Percentiles rank a stretch among this genome's conserved stretches.
These are phyloP conservation scores for Entophlyctis luteolus DNA, from an alignment of 192 early-diverging fungal genomes.

Conservation along the genomic window DNA sequence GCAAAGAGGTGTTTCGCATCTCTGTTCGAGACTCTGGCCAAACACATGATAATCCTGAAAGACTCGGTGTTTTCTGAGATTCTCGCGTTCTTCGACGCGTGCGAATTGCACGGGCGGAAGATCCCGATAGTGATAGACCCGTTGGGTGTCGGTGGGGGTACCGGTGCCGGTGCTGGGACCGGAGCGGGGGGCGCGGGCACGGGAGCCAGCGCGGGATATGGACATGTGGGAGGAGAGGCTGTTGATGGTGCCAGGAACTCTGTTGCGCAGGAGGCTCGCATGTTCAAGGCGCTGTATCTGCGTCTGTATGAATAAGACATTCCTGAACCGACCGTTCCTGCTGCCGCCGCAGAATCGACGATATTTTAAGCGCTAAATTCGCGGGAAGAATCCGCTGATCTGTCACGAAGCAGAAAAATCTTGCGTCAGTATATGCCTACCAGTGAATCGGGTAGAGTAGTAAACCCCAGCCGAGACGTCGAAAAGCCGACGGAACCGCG, in stretches of 20 bases:
- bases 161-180: not conserved
- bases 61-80: conserved; percentile 55
- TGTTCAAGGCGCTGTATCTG: conserved; percentile 55
- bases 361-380: no score
- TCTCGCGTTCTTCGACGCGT: conserved; percentile 56
- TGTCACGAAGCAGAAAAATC: no score
- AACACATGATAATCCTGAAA: conserved; percentile 66
- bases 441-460: no score
- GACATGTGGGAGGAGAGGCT: conserved; percentile 18
- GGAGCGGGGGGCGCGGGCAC: not conserved
- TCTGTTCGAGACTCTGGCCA: conserved; percentile 60
- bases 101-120: conserved; percentile 55
- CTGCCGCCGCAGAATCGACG: no score
- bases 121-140: conserved; percentile 55
- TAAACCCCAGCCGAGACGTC: no score
- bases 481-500: no score
- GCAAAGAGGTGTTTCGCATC: conserved; percentile 60
- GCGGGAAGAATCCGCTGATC: no score
- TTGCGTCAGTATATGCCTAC: no score
- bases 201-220: conserved; percentile 10
- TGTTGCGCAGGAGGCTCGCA: conserved; percentile 54
- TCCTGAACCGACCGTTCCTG: no score
- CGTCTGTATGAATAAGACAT: conserved; percentile 43
- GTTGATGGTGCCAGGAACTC: conserved; percentile 43
- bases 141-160: conserved; percentile 20